These are phyloP conservation scores for Cyclotella atomus DNA, from an alignment of 108 stramenopile genomes.

Conservation along the genomic window DNA sequence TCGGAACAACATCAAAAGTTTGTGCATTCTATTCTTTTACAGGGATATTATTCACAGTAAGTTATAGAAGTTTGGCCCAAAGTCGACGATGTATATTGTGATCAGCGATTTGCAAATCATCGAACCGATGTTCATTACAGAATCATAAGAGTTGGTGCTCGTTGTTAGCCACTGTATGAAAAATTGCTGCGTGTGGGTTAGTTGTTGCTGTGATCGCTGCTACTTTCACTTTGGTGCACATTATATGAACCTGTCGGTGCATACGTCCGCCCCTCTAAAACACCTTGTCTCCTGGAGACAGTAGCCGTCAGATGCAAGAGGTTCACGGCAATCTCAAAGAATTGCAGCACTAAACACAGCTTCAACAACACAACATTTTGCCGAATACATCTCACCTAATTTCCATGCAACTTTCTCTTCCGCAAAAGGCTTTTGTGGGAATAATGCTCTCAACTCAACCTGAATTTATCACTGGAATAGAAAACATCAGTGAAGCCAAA, in stretches of 20 bases:
- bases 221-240: too few species aligned
- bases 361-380: neutral
- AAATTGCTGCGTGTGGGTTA: too few species aligned
- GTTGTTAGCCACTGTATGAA: too few species aligned
- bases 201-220: too few species aligned
- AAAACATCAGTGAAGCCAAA: constrained; percentile 64
- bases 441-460: constrained; percentile 75
- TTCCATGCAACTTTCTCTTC: neutral
- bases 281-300: too few species aligned
- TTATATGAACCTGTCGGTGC: too few species aligned
- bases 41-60: constrained; percentile 85
- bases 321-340: too few species aligned
- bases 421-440: constrained; percentile 56
- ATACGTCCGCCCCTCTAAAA: too few species aligned
- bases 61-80: constrained; percentile 22
- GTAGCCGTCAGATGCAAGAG: too few species aligned
- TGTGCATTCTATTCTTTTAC: constrained; percentile 84
- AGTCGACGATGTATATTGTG: neutral
- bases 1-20: constrained; percentile 81
- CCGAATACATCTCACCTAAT: neutral
- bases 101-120: neutral
- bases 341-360: neutral
- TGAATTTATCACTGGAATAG: constrained; percentile 84
- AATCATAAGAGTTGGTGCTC: neutral
- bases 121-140: neutral